These are phyloP conservation scores for Raphanus hybrid DNA, from an alignment of 441 rosid species.

Conservation along the genomic window DNA sequence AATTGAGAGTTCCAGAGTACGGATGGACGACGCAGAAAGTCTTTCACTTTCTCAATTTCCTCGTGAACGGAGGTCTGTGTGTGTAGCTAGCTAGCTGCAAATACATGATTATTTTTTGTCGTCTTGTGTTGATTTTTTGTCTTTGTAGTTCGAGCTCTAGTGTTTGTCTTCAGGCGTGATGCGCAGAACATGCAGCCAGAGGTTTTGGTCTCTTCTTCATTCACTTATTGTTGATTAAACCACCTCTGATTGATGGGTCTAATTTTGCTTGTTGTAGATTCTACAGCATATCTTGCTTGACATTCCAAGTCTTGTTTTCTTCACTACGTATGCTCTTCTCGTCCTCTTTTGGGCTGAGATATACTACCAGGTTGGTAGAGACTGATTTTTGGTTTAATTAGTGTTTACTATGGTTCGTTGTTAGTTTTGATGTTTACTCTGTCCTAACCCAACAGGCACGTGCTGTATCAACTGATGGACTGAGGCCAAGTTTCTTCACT, in stretches of 20 bases:
- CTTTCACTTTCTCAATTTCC: conserved; percentile 82
- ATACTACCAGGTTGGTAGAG: conserved; percentile 71
- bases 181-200: conserved; percentile 65
- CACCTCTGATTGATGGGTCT: background rate
- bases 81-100: conserved; percentile 14
- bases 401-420: background rate
- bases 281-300: conserved; percentile 81
- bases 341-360: conserved; percentile 98
- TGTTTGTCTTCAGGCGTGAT: conserved; percentile 65
- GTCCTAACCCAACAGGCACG: background rate
- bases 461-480: conserved; percentile 5
- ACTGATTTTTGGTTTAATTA: conserved; percentile 2
- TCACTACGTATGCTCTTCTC: conserved; percentile 84
- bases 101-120: conserved; percentile 1
- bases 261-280: conserved; percentile 50
- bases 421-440: background rate
- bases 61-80: conserved; percentile 80
- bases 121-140: background rate
- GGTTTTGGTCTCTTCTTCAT: conserved; percentile 43
- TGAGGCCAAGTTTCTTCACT: conserved; percentile 9
- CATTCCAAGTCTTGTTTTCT: conserved; percentile 92
- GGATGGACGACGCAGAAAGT: conserved; percentile 92
- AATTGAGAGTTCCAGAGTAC: conserved; percentile 75
- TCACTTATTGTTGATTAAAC: background rate
- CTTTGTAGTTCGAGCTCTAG: conserved; percentile 61